These are phyloP conservation scores for Cordyceps pruinosa DNA, from an alignment of 2,329 filamentous ascomycete genomes.

Conservation along the genomic window DNA sequence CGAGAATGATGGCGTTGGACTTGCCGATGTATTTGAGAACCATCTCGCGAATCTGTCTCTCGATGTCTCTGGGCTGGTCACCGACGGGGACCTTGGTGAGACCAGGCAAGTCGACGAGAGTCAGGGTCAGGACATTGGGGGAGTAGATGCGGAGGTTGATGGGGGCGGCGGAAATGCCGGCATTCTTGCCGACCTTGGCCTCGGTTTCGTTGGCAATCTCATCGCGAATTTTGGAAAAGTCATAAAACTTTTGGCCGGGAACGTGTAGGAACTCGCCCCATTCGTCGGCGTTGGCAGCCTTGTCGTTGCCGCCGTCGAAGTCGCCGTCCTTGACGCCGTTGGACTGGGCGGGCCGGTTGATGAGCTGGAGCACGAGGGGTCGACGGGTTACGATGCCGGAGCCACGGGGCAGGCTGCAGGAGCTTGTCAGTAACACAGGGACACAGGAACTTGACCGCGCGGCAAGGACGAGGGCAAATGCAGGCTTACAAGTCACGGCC, in stretches of 20 bases:
- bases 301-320: conserved; percentile 63
- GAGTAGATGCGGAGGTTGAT: conserved; percentile 99
- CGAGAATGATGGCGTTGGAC: conserved; percentile 94
- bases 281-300: conserved; percentile 85
- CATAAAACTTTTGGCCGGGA: conserved; percentile 92
- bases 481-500: conserved; percentile 89
- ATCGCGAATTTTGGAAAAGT: conserved; percentile 97
- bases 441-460: conserved; percentile 12
- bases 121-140: conserved; percentile 93
- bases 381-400: conserved; percentile 95
- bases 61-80: conserved; percentile 93
- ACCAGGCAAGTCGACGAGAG: conserved; percentile 91
- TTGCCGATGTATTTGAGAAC: conserved; percentile 98
- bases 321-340: conserved; percentile 69
- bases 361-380: conserved; percentile 93
- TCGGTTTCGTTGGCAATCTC: conserved; percentile 97
- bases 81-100: conserved; percentile 95
- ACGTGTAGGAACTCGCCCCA: conserved; percentile 99
- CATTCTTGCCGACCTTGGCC: conserved; percentile 91
- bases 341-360: conserved; percentile 73
- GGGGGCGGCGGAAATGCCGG: conserved; percentile 89
- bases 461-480: conserved; percentile 7
- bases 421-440: conserved; percentile 15
- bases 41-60: conserved; percentile 95
- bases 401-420: conserved; percentile 78